Evolutionary conservation across 768 basidiomycete genomes (phyloP).

Genomic region (Rhodocollybia butyracea): DNA sequence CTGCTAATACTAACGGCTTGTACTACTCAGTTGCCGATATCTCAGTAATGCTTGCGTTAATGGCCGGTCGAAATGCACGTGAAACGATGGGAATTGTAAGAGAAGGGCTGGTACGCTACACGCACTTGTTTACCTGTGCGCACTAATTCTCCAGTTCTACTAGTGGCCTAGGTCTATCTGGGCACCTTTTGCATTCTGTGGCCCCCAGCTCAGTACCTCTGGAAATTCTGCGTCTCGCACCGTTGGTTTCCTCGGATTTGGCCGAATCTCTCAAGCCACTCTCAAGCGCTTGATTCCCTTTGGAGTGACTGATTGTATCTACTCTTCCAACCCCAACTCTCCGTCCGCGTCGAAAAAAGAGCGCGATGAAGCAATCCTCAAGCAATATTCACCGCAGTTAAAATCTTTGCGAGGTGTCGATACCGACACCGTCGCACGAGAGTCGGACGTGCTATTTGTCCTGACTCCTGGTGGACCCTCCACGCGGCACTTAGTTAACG

Average conservation of each 20-base stretch:
- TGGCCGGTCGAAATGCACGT: constrained; percentile 85
- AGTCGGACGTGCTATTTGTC: constrained; percentile 84
- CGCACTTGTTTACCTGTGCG: not conserved
- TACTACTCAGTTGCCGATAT: constrained; percentile 80
- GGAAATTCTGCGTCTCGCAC: constrained; percentile 41
- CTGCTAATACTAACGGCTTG: not conserved
- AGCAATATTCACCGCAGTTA: constrained; percentile 25
- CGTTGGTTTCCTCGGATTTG: constrained; percentile 92
- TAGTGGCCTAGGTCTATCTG: constrained; percentile 83
- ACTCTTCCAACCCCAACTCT: constrained; percentile 57
- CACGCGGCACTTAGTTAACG: constrained; percentile 74
- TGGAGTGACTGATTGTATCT: constrained; percentile 72
- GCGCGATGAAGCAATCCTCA: constrained; percentile 32
- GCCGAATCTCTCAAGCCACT: constrained; percentile 87
- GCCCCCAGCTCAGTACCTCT: constrained; percentile 68
- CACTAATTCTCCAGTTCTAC: not conserved
- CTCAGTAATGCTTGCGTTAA: constrained; percentile 85
- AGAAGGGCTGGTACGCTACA: constrained; percentile 51
- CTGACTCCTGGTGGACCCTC: constrained; percentile 71
- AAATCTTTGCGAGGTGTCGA: constrained; percentile 55
- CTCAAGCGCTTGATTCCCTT: constrained; percentile 79
- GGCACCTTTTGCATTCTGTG: constrained; percentile 83
- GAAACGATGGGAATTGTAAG: constrained; percentile 63
- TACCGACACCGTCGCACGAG: constrained; percentile 63
- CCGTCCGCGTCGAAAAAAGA: constrained; percentile 37